Evolutionary conservation across 2,329 filamentous ascomycete species (phyloP).

Genomic region (Penicillium crustosum): DNA sequence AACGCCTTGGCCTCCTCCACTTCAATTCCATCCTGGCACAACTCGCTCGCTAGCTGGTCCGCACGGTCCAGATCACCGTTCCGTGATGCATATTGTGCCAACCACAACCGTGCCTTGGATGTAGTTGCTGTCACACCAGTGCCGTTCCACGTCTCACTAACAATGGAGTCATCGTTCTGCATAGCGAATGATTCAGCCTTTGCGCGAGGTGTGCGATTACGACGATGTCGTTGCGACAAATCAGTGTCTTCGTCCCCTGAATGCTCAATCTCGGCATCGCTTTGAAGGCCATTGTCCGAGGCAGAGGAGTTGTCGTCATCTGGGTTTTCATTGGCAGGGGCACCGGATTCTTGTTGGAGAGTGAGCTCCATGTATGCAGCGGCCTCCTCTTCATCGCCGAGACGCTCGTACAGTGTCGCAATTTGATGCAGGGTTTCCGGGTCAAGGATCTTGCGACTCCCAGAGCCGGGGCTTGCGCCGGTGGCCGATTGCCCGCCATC

Average conservation of each 20-base stretch:
- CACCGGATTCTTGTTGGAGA: conserved; percentile 84
- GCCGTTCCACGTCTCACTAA: conserved; percentile 49
- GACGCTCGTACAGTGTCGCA: conserved; percentile 79
- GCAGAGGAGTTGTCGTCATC: conserved; percentile 36
- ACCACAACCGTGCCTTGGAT: conserved; percentile 89
- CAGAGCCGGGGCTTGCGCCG: conserved; percentile 21
- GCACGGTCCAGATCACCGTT: conserved; percentile 73
- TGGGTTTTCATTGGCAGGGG: conserved; percentile 30
- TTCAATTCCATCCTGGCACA: conserved; percentile 94
- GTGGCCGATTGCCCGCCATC: conserved; percentile 22
- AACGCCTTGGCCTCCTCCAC: conserved; percentile 96
- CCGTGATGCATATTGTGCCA: conserved; percentile 77
- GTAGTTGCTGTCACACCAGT: conserved; percentile 89
- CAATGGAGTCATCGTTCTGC: conserved; percentile 37
- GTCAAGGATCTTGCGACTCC: conserved; percentile 64
- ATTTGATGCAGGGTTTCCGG: conserved; percentile 90
- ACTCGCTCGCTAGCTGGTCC: conserved; percentile 78
- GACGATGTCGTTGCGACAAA: conserved; percentile 62
- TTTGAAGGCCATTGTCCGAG: conserved; percentile 35
- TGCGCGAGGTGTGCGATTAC: conserved; percentile 46
- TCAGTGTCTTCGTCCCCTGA: conserved; percentile 32
- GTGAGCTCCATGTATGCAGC: conserved; percentile 95
- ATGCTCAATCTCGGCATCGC: conserved; percentile 37
- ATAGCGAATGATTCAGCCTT: conserved; percentile 31
- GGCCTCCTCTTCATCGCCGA: conserved; percentile 75